phyloP scores from a whole-genome alignment of 2,329 filamentous ascomycete species.

The Penicillium brasilianum region DNA sequence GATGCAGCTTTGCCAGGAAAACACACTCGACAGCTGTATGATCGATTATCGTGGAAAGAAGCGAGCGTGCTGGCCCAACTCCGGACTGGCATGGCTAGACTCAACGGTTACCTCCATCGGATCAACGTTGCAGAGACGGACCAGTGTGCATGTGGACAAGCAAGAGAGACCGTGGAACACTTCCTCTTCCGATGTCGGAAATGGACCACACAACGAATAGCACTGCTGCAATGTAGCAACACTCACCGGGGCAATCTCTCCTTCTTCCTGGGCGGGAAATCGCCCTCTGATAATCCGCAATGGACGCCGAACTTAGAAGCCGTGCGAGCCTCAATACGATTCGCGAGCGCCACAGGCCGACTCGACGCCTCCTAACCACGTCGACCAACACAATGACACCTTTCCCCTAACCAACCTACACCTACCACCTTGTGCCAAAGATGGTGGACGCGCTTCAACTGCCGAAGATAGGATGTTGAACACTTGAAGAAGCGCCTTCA shows the following conservation, averaged over 20 bases:
- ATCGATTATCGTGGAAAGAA: no score
- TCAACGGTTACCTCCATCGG: no score
- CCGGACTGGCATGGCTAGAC: no score
- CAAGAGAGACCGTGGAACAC: no score
- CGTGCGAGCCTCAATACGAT: background rate
- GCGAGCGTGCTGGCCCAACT: no score
- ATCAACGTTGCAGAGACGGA: no score
- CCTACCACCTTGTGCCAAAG: constrained; percentile 33
- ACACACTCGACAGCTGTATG: no score
- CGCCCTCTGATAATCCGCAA: background rate
- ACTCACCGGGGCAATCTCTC: background rate
- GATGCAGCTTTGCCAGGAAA: no score
- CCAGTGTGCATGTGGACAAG: no score
- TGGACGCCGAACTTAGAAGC: background rate
- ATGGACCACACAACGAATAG: no score
- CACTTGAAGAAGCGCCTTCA: constrained; percentile 43
- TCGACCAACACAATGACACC: background rate
- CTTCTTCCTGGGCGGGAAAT: background rate
- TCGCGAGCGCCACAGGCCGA: background rate
- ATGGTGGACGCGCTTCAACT: constrained; percentile 42
- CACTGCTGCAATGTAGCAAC: background rate
- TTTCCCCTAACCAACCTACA: constrained; percentile 18
- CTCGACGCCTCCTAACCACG: background rate
- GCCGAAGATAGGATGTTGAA: constrained; percentile 43
- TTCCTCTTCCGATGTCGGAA: no score